Percentiles rank a stretch among this genome's conserved stretches.
Evolutionary conservation across 805 yeast genomes (phyloP).

Genomic region (Wickerhamomyces rabaulensis): DNA sequence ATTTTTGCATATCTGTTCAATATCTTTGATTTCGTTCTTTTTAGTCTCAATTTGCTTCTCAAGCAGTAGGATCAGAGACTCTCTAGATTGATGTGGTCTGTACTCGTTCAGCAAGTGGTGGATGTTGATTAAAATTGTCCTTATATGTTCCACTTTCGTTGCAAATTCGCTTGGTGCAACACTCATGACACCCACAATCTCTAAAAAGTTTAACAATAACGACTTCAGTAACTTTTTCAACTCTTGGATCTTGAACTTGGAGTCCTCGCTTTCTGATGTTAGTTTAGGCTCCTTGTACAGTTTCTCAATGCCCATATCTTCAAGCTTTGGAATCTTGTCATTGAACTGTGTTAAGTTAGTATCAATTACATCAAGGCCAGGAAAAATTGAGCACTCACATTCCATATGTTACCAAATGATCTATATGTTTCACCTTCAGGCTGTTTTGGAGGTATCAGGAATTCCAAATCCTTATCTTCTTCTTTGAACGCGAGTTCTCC

Average conservation of each 20-base stretch:
- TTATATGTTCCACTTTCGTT: conserved; percentile 68
- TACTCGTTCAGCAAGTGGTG: conserved; percentile 91
- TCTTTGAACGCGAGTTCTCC: conserved; percentile 30
- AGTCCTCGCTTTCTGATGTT: conserved; percentile 29
- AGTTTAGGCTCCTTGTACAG: conserved; percentile 41
- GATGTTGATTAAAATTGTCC: conserved; percentile 77
- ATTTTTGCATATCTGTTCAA: conserved; percentile 34
- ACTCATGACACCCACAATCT: conserved; percentile 71
- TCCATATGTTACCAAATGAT: conserved; percentile 91
- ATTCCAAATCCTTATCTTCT: conserved; percentile 44
- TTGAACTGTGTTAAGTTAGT: conserved; percentile 21
- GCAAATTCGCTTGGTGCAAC: conserved; percentile 63
- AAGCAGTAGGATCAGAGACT: conserved; percentile 71
- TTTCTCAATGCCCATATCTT: conserved; percentile 73
- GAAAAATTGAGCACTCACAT: conserved; percentile 26
- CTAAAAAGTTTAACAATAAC: conserved; percentile 72
- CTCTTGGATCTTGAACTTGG: conserved; percentile 55
- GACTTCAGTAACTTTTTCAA: conserved; percentile 78
- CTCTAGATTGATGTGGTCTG: conserved; percentile 93
- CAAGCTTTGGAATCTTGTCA: conserved; percentile 71
- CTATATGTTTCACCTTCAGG: conserved; percentile 67
- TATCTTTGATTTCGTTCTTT: conserved; percentile 43
- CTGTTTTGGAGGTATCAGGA: conserved; percentile 57
- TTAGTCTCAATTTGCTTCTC: conserved; percentile 67
- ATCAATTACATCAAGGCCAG: background rate